Base-by-base conservation (phyloP, 805 yeast genomes). In the Jamesozyma piceae region DNA sequence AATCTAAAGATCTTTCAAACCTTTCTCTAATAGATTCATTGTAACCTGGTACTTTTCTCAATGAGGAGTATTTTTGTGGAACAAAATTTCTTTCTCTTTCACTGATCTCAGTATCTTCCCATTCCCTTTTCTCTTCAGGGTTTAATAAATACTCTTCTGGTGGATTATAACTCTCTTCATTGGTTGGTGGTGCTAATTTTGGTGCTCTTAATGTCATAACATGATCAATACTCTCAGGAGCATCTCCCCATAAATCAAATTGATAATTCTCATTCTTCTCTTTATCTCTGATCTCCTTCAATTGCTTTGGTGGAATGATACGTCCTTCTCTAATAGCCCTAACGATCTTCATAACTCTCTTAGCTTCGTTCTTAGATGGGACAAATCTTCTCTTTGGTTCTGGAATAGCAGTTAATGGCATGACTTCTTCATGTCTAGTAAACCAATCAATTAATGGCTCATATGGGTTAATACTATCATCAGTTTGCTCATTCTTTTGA, bases 301-400 rank as follows among this genome's bases (percentile, higher is more conserved):
- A 56, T 41, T 71, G 68, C 50, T 72, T 72, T 44, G 90, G 85
- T 24, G 94, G 87, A 39, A 88, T 72, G 49, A 92, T 86, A 61
- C 94, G 76, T 27, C 99, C 99, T 57, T 90, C 96, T 66, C 98
- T 79, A 47, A 92, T 92, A 32, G 98, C 98, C 51, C 78, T 75
- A 22, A 92, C 99, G 48, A 92, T 80, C 71, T 92, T 92, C 97
- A 90, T 89, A 39, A 92, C 80, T 63, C 94, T 74, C 68, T 87
- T 86, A 29, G 97, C 97, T 70, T 92, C 99, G 62, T 88, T 90
- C 62, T 88, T 88, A 11, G 97, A 90, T 20, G 97, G 98, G 47
- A 87, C 84, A 56, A 92, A 92, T 62, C 99, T 77, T 62, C 97
- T 77, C 68, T 92, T 92, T 43, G 99, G 98, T 68, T 92, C 99